These are phyloP conservation scores for Nepenthes gracilis DNA, from an alignment of 148 eudicot genomes.

Conservation along the genomic window DNA sequence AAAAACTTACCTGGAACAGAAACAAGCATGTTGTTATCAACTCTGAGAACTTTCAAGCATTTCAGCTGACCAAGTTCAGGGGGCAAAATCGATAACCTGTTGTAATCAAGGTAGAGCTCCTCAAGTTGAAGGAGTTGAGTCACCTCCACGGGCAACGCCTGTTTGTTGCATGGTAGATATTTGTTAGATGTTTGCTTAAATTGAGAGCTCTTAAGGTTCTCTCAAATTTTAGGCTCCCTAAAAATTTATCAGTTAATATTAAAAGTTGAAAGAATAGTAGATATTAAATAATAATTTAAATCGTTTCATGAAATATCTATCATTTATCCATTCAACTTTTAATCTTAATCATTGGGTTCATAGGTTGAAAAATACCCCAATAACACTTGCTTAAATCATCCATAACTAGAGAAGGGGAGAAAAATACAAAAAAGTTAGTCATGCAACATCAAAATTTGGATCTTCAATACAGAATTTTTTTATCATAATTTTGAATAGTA, in stretches of 20 bases:
- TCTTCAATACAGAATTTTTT: too few relatives aligned
- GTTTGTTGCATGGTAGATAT: constrained; percentile 11
- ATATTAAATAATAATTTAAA: too few relatives aligned
- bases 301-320: too few relatives aligned
- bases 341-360: too few relatives aligned
- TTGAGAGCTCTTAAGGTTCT: not conserved
- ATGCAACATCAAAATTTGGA: not conserved
- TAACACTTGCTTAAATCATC: not conserved
- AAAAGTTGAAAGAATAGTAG: too few relatives aligned
- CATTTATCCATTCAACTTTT: too few relatives aligned
- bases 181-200: not conserved
- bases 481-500: too few relatives aligned
- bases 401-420: not conserved
- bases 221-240: too few relatives aligned
- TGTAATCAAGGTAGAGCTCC: constrained; percentile 83
- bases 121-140: constrained; percentile 78
- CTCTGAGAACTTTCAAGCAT: constrained; percentile 77
- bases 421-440: not conserved
- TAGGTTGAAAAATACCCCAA: not conserved
- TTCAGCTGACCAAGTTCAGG: constrained; percentile 82
- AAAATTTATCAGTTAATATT: too few relatives aligned
- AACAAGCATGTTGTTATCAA: constrained; percentile 72
- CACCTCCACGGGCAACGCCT: constrained; percentile 87
- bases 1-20: constrained; percentile 81
- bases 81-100: constrained; percentile 71